Evolutionary conservation across 768 basidiomycete species (phyloP), one percentile per base, ranked within the genome.

Genomic region (Mycena galopus): DNA sequence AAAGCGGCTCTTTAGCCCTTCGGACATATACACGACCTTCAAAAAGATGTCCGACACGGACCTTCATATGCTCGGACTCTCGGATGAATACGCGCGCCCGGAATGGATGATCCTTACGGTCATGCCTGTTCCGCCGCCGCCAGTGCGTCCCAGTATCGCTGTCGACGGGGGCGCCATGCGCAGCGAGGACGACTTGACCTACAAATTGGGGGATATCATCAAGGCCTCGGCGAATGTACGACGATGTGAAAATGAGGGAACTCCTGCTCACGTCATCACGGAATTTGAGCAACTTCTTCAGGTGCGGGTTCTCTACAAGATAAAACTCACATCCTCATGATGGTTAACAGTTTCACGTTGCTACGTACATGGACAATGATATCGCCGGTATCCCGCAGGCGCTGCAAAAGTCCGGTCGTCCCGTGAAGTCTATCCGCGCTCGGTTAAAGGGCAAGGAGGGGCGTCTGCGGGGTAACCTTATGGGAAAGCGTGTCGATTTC

Each of bases 71-170:
- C 69, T 68, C 50, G 98, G 98, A 42, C 90, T 99, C 12, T 97
- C 94, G 30, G 95, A 96, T 69, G 95, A 96, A 79, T 99, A 98
- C 79, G 97, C 98, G 9, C 91, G 97, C 50, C 98, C 98, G 3
- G 96, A 98, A 78, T 99, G 98, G 98, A 99, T 99, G 98, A 98
- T 99, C 75, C 85, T 99, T 50, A 99, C 98, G 0, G 96, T 98
- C 42, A 89, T 99, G 81, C 98, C 98, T 39, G 97, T 99, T 0
- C 98, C 98, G 2, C 98, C 98, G 2, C 97, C 97, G 8, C 96
- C 98, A 10, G 98, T 99, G 65, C 95, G 98, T 59, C 98, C 98
- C 0, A 97, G 96, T 83, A 98, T 99, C 68, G 94, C 97, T 16
- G 95, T 98, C 32, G 97, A 99, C 76, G 97, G 97, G 25, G 97